Percentiles rank a stretch among this genome's conserved stretches.
Evolutionary conservation across 2,329 filamentous ascomycete genomes (phyloP).

Genomic region (Fusarium pseudograminearum): DNA sequence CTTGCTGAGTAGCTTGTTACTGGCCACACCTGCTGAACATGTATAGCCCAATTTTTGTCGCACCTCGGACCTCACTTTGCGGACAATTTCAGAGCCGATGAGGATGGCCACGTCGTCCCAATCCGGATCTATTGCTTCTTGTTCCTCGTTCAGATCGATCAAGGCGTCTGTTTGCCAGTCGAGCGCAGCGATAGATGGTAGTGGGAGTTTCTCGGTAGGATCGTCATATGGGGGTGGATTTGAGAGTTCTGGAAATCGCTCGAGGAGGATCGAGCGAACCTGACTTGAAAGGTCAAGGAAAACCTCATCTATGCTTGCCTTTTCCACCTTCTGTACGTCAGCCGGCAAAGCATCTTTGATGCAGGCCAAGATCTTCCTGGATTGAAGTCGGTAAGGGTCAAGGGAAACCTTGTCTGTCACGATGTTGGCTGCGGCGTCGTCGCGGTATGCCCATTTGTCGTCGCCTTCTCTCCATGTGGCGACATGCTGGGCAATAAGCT

Average conservation of each 20-base stretch:
- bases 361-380: conserved; percentile 80
- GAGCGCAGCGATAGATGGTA: conserved; percentile 75
- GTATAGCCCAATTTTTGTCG: conserved; percentile 83
- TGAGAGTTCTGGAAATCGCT: conserved; percentile 79
- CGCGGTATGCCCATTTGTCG: conserved; percentile 89
- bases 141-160: conserved; percentile 80
- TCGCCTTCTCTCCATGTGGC: conserved; percentile 95
- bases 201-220: conserved; percentile 75
- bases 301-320: conserved; percentile 95
- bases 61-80: conserved; percentile 77
- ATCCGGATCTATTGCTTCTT: conserved; percentile 85
- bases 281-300: conserved; percentile 92
- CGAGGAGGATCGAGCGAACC: conserved; percentile 78
- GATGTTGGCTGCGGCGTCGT: conserved; percentile 83
- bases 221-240: conserved; percentile 78
- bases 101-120: conserved; percentile 95
- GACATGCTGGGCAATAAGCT: conserved; percentile 89
- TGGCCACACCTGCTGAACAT: conserved; percentile 88
- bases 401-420: conserved; percentile 92
- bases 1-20: conserved; percentile 96
- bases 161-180: conserved; percentile 89
- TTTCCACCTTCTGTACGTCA: conserved; percentile 81
- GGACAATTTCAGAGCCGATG: conserved; percentile 89
- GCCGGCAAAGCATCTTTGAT: conserved; percentile 80
- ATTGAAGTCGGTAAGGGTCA: conserved; percentile 90